These are phyloP conservation scores for Cladosporium sp. DNA, from an alignment of 2,329 filamentous ascomycete species.

Conservation along the genomic window DNA sequence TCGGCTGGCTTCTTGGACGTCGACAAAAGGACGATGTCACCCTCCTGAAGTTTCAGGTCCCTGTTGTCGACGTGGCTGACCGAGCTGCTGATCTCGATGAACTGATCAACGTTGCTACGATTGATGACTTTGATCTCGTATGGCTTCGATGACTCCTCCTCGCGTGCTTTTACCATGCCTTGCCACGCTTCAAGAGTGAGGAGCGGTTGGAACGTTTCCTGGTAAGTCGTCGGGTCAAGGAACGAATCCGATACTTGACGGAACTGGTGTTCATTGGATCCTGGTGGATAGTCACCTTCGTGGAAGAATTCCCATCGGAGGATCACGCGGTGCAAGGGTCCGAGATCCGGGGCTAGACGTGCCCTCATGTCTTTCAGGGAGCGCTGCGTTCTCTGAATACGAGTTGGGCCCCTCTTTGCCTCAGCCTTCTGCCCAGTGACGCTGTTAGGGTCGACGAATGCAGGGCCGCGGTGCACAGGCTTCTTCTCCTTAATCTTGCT, in stretches of 20 bases:
- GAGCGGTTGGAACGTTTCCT: conserved; percentile 82
- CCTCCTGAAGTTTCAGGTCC: conserved; percentile 69
- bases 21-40: conserved; percentile 84
- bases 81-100: conserved; percentile 81
- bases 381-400: conserved; percentile 72
- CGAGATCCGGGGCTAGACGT: conserved; percentile 81
- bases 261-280: conserved; percentile 62
- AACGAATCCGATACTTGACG: conserved; percentile 73
- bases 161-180: conserved; percentile 80
- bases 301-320: conserved; percentile 95
- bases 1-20: conserved; percentile 64
- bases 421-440: conserved; percentile 32
- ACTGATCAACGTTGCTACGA: conserved; percentile 84
- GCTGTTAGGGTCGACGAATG: conserved; percentile 25
- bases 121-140: conserved; percentile 86
- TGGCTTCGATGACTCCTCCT: conserved; percentile 72
- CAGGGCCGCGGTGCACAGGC: conserved; percentile 4
- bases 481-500: conserved; percentile 41
- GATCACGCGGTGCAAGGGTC: conserved; percentile 75
- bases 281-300: conserved; percentile 75
- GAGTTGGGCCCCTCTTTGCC: conserved; percentile 65
- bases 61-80: conserved; percentile 66
- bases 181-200: conserved; percentile 94
- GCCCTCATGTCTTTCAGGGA: conserved; percentile 92
- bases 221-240: conserved; percentile 68